Base-by-base conservation (phyloP, 2,329 filamentous ascomycete genomes). In the Hypoxylon sp. region DNA sequence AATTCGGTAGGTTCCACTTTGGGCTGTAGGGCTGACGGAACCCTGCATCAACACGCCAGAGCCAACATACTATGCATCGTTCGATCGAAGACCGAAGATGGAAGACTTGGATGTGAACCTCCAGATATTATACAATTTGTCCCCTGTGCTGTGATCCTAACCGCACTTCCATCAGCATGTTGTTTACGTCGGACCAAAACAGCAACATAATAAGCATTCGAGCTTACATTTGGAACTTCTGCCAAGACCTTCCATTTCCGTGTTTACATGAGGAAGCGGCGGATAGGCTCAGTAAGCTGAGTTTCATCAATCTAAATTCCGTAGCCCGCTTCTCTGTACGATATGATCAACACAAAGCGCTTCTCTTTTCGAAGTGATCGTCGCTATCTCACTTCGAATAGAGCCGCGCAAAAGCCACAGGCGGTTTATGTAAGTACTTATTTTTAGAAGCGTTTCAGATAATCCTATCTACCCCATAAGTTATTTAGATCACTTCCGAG, bases 21-120 rank as follows among this genome's bases (percentile, higher is more conserved):
- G 55, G 55, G 55, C 40, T 22, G 33, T 57, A 57, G 55, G 55
- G 55, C 55, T 57, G 55, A 57, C 42, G 42, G 55, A 48, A 57
- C 30, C 30, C 6, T 35, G 40, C 27, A 48, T 14, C 40, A 10
- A 57, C 55, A 57, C 27, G 55, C 55, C n/a, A 27, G 17, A 48
- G 55, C 27, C 7, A 57, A 57, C 40, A 44, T 57, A 17, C 20
- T 33, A 57, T 42, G 48, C 55, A 48, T 57, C 55, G 55, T 57
- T 57, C 55, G 55, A 57, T 48, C 17, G 55, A 48, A 57, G 27
- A 57, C 55, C 55, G 5, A 57, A 57, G 55, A 48, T 48, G 55
- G 55, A 35, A 57, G 44, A 44, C 55, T 33, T 57, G 20, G 40
- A 44, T 48, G 20, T 35, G 14, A 35, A 25, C 30, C 55, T 17